A percentile compares a stretch with the other conserved stretches of the same genome.
phyloP scores from a whole-genome alignment of 176 grass and related monocot species.

The Oryza meridionalis region DNA sequence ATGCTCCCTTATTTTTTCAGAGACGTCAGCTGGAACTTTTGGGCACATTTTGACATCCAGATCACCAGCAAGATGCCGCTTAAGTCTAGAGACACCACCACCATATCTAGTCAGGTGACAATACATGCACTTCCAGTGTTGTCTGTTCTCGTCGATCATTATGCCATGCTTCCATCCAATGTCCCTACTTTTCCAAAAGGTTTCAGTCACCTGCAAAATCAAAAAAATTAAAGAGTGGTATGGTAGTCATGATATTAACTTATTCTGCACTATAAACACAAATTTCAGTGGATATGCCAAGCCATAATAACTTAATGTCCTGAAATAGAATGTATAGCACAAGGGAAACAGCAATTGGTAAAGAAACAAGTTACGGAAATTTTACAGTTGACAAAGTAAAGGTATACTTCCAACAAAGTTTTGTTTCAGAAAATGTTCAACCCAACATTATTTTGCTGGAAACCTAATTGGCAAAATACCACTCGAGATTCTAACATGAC shows the following conservation, averaged over 20 bases:
- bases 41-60: slow-evolving; percentile 82
- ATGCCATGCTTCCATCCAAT: slow-evolving; percentile 76
- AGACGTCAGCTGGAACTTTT: slow-evolving; percentile 71
- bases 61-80: slow-evolving; percentile 86
- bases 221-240: slow-evolving; percentile 29
- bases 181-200: slow-evolving; percentile 71
- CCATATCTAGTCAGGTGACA: slow-evolving; percentile 80
- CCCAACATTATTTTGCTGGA: slow-evolving; percentile 7
- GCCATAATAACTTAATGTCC: slow-evolving; percentile 29
- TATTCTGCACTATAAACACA: slow-evolving; percentile 19
- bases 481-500: background rate
- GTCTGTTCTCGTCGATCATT: slow-evolving; percentile 79
- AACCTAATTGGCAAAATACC: slow-evolving; percentile 2
- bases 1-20: slow-evolving; percentile 66
- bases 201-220: slow-evolving; percentile 45
- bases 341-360: background rate
- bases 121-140: slow-evolving; percentile 89
- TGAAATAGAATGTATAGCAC: slow-evolving; percentile 31
- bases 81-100: slow-evolving; percentile 93
- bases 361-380: slow-evolving; percentile 8
- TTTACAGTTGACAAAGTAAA: slow-evolving; percentile 18
- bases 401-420: slow-evolving; percentile 13
- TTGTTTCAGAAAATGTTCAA: background rate
- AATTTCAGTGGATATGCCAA: slow-evolving; percentile 41
- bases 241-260: slow-evolving; percentile 18